phyloP scores from a whole-genome alignment of 2,329 filamentous ascomycete genomes.

The Fusarium irregulare region DNA sequence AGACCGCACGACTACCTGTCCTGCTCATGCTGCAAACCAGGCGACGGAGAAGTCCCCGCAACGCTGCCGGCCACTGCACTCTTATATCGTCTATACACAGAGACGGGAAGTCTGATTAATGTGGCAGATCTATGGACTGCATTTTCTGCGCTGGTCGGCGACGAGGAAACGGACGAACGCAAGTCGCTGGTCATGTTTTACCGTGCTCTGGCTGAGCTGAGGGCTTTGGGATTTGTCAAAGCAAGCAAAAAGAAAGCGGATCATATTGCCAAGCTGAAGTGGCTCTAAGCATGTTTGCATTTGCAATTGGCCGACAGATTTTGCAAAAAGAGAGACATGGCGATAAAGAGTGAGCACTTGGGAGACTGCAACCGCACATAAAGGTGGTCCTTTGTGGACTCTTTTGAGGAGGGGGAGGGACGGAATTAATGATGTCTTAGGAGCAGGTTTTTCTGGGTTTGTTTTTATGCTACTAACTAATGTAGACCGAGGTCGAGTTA shows the following conservation, averaged over 20 bases:
- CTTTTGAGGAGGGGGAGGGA: constrained; percentile 12
- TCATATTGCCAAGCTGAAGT: constrained; percentile 90
- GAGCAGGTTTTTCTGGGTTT: constrained; percentile 6
- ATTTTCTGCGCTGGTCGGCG: constrained; percentile 72
- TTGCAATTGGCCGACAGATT: constrained; percentile 17
- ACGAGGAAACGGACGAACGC: constrained; percentile 59
- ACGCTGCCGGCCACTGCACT: constrained; percentile 78
- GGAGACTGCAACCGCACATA: constrained; percentile 12
- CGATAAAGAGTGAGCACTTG: not conserved
- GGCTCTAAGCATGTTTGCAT: constrained; percentile 60
- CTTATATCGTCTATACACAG: constrained; percentile 81
- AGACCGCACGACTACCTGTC: constrained; percentile 81
- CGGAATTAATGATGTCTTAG: constrained; percentile 7
- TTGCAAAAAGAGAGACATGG: constrained; percentile 30
- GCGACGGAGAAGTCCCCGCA: constrained; percentile 62
- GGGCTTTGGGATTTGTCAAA: constrained; percentile 87
- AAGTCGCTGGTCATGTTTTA: constrained; percentile 83
- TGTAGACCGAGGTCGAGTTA: constrained; percentile 14
- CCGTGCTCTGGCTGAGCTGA: constrained; percentile 83
- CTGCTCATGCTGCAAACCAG: constrained; percentile 73
- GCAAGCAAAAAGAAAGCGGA: constrained; percentile 91
- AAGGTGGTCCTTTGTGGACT: constrained; percentile 12
- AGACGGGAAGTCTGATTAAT: constrained; percentile 81
- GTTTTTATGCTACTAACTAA: not conserved
- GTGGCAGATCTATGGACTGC: constrained; percentile 83